These are phyloP conservation scores for Helianthus annuus DNA, from an alignment of 129 eudicot species.

Conservation along the genomic window HanXRQr2.0-SUNRISE NC_035445.2:123802857-123803356, in stretches of 20 bases:
- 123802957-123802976: slow-evolving; percentile 33
- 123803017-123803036: slow-evolving; percentile 23
- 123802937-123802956: neutral
- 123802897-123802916: neutral
- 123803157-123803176: slow-evolving; percentile 41
- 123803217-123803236: slow-evolving; percentile 77
- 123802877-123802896: too few species aligned
- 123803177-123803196: slow-evolving; percentile 63
- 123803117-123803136: slow-evolving; percentile 73
- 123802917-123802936: neutral
- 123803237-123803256: slow-evolving; percentile 56
- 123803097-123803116: slow-evolving; percentile 84
- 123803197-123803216: slow-evolving; percentile 98
- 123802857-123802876: too few species aligned
- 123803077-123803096: slow-evolving; percentile 85
- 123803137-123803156: slow-evolving; percentile 49
- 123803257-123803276: slow-evolving; percentile 72
- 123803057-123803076: slow-evolving; percentile 65
- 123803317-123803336: neutral
- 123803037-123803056: slow-evolving; percentile 22
- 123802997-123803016: slow-evolving; percentile 31
- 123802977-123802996: neutral
- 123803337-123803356: neutral
- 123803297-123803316: neutral
- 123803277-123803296: slow-evolving; percentile 56